Evolutionary conservation across 2,329 filamentous ascomycete genomes (phyloP).

Genomic region (Sporothrix sp.): DNA sequence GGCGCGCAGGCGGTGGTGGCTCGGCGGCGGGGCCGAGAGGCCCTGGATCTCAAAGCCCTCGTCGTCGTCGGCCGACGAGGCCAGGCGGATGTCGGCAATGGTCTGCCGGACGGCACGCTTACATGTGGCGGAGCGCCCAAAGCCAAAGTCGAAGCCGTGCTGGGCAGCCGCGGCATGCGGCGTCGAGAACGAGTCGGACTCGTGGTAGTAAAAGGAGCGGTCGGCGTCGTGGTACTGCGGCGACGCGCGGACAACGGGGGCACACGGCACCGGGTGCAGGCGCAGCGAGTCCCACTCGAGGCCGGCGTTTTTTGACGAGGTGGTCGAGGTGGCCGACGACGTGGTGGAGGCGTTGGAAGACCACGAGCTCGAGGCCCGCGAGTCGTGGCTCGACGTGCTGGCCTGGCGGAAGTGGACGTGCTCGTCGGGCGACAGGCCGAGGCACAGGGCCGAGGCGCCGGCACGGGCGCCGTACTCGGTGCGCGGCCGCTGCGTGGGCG

Average conservation of each 20-base stretch:
- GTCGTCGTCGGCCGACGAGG: constrained; percentile 11
- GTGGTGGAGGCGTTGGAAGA: constrained; percentile 12
- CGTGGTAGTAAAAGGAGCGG: constrained; percentile 4
- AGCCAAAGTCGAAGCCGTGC: constrained; percentile 27
- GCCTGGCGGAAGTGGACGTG: constrained; percentile 14
- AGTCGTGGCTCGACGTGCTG: constrained; percentile 17
- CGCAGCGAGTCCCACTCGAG: constrained; percentile 27
- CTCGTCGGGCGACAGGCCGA: too few species aligned
- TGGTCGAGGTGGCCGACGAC: constrained; percentile 3
- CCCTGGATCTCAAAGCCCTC: constrained; percentile 7
- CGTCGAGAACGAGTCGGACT: neutral
- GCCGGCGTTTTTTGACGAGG: constrained; percentile 4
- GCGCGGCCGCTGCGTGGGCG: neutral
- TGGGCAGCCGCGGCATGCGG: neutral
- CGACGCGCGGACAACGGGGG: constrained; percentile 5
- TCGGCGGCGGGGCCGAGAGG: constrained; percentile 16
- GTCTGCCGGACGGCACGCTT: constrained; percentile 13
- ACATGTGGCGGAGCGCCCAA: constrained; percentile 11
- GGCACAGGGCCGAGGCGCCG: too few species aligned
- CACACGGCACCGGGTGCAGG: constrained; percentile 23
- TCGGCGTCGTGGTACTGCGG: constrained; percentile 3
- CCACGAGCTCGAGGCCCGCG: constrained; percentile 19
- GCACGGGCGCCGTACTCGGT: neutral
- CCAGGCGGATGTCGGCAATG: constrained; percentile 16
- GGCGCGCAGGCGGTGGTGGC: constrained; percentile 12